These are phyloP conservation scores for Triticum urartu DNA, from an alignment of 176 grass and related monocot genomes.

Conservation along the genomic window DNA sequence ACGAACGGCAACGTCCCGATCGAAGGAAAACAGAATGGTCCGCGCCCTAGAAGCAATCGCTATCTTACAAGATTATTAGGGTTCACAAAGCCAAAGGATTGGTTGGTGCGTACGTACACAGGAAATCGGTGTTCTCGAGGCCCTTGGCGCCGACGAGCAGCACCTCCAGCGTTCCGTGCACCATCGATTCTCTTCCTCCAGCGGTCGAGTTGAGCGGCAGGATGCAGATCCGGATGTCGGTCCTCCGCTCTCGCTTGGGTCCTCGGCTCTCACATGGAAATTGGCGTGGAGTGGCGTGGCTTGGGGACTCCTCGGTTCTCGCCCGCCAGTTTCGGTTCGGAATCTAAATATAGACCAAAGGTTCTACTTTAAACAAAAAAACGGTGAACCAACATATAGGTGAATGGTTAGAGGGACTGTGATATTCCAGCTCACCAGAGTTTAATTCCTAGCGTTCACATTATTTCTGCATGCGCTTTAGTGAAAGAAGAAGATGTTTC, in stretches of 20 bases:
- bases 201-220: background rate
- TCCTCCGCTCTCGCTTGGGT: background rate
- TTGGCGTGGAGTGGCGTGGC: background rate
- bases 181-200: slow-evolving; percentile 27
- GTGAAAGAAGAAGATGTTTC: too few species aligned
- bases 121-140: slow-evolving; percentile 70
- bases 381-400: too few species aligned
- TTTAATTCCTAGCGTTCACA: too few species aligned
- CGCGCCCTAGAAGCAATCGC: background rate
- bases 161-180: slow-evolving; percentile 71
- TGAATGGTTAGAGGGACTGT: too few species aligned
- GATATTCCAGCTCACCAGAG: too few species aligned
- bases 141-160: slow-evolving; percentile 74
- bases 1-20: background rate
- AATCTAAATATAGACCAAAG: background rate
- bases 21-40: background rate
- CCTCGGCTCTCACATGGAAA: background rate
- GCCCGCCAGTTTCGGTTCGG: slow-evolving; percentile 20
- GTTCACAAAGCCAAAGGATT: background rate
- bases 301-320: background rate
- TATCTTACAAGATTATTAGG: background rate
- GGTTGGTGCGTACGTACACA: slow-evolving; percentile 38
- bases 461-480: too few species aligned
- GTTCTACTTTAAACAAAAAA: too few species aligned
- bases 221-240: slow-evolving; percentile 17